phyloP scores from a whole-genome alignment of 192 early-diverging fungal genomes.

The Chytriomyces confervae region DNA sequence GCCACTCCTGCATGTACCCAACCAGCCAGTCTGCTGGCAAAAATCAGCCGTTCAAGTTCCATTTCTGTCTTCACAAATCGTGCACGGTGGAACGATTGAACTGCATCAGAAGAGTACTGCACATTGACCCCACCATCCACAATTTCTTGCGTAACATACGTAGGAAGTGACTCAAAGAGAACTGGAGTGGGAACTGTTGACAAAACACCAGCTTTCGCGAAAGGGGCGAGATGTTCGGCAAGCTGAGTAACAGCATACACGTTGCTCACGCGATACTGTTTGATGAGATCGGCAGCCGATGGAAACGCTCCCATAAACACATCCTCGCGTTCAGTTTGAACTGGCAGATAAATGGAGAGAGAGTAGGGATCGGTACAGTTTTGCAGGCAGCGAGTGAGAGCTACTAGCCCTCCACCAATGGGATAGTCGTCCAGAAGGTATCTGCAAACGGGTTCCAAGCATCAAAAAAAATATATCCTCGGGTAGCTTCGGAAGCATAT shows the following conservation, averaged over 20 bases:
- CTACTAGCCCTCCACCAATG: conserved; percentile 42
- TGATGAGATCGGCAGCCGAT: neutral
- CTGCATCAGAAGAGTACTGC: conserved; percentile 47
- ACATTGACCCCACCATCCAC: conserved; percentile 10
- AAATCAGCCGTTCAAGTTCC: conserved; percentile 75
- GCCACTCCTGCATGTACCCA: conserved; percentile 45
- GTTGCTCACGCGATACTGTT: conserved; percentile 21
- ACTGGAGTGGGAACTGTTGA: conserved; percentile 1
- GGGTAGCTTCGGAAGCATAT: neutral
- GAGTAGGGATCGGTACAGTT: conserved; percentile 2
- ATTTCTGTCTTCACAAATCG: conserved; percentile 79
- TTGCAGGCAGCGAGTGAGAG: conserved; percentile 12
- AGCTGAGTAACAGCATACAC: conserved; percentile 21
- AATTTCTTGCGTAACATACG: conserved; percentile 1
- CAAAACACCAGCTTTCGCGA: neutral
- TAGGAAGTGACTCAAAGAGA: conserved; percentile 20
- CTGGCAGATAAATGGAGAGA: conserved; percentile 42
- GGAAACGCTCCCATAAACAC: conserved; percentile 46
- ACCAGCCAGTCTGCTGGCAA: conserved; percentile 58
- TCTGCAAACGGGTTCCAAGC: too few species aligned
- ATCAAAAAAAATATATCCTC: neutral
- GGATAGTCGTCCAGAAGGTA: conserved; percentile 41
- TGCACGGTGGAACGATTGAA: conserved; percentile 71
- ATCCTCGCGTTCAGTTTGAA: conserved; percentile 42
- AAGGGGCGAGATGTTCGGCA: neutral